Percentiles rank a stretch among this genome's conserved stretches.
Evolutionary conservation across 2,329 filamentous ascomycete species (phyloP).

Genomic region (Nothophoma quercina): DNA sequence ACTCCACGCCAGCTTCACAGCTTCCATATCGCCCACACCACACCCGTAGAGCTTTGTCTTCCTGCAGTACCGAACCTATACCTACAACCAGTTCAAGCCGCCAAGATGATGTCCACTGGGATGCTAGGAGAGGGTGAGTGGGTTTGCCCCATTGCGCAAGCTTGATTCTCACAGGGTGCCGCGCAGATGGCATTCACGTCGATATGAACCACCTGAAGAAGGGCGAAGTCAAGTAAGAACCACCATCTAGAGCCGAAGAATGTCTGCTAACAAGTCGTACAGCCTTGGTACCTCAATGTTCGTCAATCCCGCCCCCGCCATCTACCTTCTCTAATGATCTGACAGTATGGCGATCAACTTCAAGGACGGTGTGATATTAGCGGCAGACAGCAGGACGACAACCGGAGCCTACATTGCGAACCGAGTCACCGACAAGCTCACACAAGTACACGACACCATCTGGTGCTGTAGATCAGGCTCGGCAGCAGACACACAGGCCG

Average conservation of each 20-base stretch:
- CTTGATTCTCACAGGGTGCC: conserved; percentile 35
- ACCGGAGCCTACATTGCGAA: conserved; percentile 99
- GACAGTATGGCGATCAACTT: conserved; percentile 97
- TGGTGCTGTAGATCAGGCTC: conserved; percentile 99
- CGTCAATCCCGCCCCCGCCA: conserved; percentile 47
- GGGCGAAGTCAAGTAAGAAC: conserved; percentile 93
- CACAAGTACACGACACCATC: conserved; percentile 97
- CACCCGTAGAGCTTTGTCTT: conserved; percentile 4
- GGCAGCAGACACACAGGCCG: conserved; percentile 95
- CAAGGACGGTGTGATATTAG: conserved; percentile 97
- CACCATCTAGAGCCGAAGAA: not conserved
- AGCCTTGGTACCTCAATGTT: conserved; percentile 98
- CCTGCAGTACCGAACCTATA: not conserved
- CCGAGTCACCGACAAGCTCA: conserved; percentile 98
- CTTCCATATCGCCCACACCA: conserved; percentile 8
- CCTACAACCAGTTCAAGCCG: conserved; percentile 9
- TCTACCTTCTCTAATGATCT: conserved; percentile 31
- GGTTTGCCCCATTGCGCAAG: conserved; percentile 13
- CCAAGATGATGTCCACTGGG: conserved; percentile 45
- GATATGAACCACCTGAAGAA: conserved; percentile 99
- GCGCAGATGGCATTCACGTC: conserved; percentile 94
- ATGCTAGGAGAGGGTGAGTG: conserved; percentile 49
- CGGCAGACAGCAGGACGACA: conserved; percentile 95
- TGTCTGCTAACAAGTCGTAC: conserved; percentile 34
- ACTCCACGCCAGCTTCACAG: conserved; percentile 18